Evolutionary conservation across 2,329 filamentous ascomycete genomes (phyloP).

Genomic region (Pseudofabraea citricarpa): DNA sequence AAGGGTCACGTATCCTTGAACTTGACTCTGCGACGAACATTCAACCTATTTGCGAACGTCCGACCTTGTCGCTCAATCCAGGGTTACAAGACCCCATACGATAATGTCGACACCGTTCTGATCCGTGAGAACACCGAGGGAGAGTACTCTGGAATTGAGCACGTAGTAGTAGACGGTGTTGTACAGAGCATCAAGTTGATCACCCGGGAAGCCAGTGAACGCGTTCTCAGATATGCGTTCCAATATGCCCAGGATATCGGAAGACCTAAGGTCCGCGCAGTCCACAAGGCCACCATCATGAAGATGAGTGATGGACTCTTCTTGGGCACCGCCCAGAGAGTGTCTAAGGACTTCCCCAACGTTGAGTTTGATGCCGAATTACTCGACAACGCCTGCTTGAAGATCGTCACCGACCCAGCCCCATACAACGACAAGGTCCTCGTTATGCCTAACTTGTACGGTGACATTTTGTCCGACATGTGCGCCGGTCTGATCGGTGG

Average conservation of each 20-base stretch:
- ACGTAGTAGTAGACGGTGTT: slow-evolving; percentile 94
- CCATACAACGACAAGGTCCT: slow-evolving; percentile 99
- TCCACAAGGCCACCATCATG: slow-evolving; percentile 99
- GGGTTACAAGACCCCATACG: slow-evolving; percentile 98
- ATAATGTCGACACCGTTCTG: slow-evolving; percentile 92
- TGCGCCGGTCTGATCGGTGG: slow-evolving; percentile 98
- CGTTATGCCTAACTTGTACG: slow-evolving; percentile 97
- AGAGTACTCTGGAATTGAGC: slow-evolving; percentile 99
- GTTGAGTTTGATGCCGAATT: slow-evolving; percentile 98
- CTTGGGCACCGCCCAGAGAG: slow-evolving; percentile 77
- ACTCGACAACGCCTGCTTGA: slow-evolving; percentile 98
- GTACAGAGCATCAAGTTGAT: slow-evolving; percentile 99
- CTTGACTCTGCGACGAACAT: slow-evolving; percentile 95
- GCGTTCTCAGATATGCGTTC: slow-evolving; percentile 95
- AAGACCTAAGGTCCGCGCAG: slow-evolving; percentile 93
- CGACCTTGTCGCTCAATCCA: slow-evolving; percentile 95
- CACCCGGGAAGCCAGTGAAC: slow-evolving; percentile 89
- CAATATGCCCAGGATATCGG: slow-evolving; percentile 93
- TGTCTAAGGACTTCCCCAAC: slow-evolving; percentile 91
- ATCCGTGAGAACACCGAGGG: slow-evolving; percentile 99
- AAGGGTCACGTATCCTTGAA: slow-evolving; percentile 99
- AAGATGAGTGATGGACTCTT: slow-evolving; percentile 99
- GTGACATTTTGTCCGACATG: slow-evolving; percentile 99
- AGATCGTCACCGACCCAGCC: slow-evolving; percentile 93
- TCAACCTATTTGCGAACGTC: slow-evolving; percentile 99